Percentiles rank a stretch among this genome's conserved stretches.
Evolutionary conservation across 2,329 filamentous ascomycete genomes (phyloP).

Genomic region (Ceratocystis cubensis): DNA sequence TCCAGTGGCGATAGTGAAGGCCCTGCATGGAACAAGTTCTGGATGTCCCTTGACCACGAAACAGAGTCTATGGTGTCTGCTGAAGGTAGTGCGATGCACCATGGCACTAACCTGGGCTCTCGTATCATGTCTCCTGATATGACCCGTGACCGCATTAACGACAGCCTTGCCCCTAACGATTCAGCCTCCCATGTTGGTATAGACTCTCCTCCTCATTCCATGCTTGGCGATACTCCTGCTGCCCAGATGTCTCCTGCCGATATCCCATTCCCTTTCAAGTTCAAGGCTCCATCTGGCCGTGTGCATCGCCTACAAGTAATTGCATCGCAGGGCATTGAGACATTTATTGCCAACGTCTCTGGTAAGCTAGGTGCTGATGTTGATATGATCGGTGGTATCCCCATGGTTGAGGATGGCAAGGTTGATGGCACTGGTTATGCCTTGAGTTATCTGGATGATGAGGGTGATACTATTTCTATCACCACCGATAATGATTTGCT

Average conservation of each 20-base stretch:
- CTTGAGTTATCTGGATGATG: slow-evolving; percentile 89
- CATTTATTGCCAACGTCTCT: slow-evolving; percentile 64
- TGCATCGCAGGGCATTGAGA: slow-evolving; percentile 65
- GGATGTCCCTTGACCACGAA: slow-evolving; percentile 88
- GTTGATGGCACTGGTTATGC: slow-evolving; percentile 71
- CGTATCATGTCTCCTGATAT: slow-evolving; percentile 72
- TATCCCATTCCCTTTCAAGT: slow-evolving; percentile 90
- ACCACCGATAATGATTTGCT: slow-evolving; percentile 88
- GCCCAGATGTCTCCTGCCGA: slow-evolving; percentile 53
- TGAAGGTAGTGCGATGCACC: slow-evolving; percentile 53
- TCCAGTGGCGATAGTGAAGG: slow-evolving; percentile 77
- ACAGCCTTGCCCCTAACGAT: slow-evolving; percentile 84
- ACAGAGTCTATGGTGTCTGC: slow-evolving; percentile 95
- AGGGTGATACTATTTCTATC: slow-evolving; percentile 92
- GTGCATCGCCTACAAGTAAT: slow-evolving; percentile 84
- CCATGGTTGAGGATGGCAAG: slow-evolving; percentile 65
- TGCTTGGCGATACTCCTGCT: slow-evolving; percentile 35
- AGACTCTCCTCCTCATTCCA: slow-evolving; percentile 61
- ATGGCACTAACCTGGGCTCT: slow-evolving; percentile 50
- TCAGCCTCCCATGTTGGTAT: slow-evolving; percentile 85
- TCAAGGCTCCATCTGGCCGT: slow-evolving; percentile 90
- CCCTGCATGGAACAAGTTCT: slow-evolving; percentile 99
- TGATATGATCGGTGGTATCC: slow-evolving; percentile 69
- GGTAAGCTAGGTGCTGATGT: slow-evolving; percentile 76
- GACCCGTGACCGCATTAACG: slow-evolving; percentile 55